These are phyloP conservation scores for Xylariaceae sp. DNA, from an alignment of 2,329 filamentous ascomycete genomes.

Conservation along the genomic window DNA sequence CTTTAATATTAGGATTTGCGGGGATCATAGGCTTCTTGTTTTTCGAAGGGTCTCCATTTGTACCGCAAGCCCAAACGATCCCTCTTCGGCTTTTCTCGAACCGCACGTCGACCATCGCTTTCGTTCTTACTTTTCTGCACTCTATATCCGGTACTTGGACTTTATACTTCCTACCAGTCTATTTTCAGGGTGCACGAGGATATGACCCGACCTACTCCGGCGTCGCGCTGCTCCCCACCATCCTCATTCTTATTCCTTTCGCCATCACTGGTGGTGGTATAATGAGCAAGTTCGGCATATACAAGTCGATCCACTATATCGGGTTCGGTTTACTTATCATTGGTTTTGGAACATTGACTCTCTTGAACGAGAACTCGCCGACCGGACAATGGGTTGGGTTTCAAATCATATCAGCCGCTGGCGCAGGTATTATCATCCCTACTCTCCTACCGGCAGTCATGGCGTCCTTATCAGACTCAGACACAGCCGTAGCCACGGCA, in stretches of 20 bases:
- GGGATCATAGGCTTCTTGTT: conserved; percentile 35
- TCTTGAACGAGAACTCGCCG: not conserved
- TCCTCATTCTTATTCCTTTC: not conserved
- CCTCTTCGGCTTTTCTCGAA: not conserved
- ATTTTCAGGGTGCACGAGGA: conserved; percentile 36
- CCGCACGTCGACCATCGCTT: not conserved
- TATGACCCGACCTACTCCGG: not conserved
- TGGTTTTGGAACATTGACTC: not conserved
- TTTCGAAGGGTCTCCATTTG: not conserved
- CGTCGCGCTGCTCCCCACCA: not conserved
- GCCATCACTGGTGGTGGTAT: not conserved
- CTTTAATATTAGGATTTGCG: conserved; percentile 36
- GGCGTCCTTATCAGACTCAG: not conserved
- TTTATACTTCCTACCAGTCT: conserved; percentile 43
- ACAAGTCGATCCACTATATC: not conserved
- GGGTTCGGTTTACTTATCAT: not conserved
- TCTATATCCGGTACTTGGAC: too few species aligned
- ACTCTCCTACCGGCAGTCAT: not conserved
- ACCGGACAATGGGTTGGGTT: not conserved
- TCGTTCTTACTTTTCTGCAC: conserved; percentile 14
- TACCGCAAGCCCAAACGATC: not conserved
- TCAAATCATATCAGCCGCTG: not conserved
- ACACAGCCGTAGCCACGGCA: not conserved
- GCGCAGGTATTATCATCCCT: not conserved
- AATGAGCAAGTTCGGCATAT: not conserved